phyloP scores from a whole-genome alignment of 2,329 filamentous ascomycete genomes.

The Fusarium stilboides region DNA sequence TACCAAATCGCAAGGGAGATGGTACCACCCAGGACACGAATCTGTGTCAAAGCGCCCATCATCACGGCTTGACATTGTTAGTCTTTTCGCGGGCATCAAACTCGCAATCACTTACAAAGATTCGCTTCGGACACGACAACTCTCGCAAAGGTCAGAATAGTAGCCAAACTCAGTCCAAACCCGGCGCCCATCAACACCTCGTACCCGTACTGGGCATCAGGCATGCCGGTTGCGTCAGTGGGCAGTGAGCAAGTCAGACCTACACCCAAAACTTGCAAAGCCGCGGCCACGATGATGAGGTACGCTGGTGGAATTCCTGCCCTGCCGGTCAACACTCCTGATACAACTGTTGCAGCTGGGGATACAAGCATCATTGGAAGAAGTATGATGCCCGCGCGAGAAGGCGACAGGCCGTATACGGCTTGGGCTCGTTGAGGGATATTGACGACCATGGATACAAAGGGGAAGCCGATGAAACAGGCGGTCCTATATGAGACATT shows the following conservation, averaged over 20 bases:
- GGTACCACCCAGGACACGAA: conserved; percentile 13
- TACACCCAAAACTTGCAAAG: conserved; percentile 1
- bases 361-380: conserved; percentile 16
- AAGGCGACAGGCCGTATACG: background rate
- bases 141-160: background rate
- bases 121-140: background rate
- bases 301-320: background rate
- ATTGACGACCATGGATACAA: conserved; percentile 19
- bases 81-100: rapidly evolving
- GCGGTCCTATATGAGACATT: background rate
- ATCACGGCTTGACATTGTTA: conserved; percentile 5
- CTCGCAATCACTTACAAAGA: background rate
- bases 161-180: conserved; percentile 1
- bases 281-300: background rate
- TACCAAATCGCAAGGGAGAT: conserved; percentile 15
- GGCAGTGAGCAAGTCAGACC: conserved; percentile 9
- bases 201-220: conserved; percentile 12
- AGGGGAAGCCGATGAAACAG: conserved; percentile 10
- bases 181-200: conserved; percentile 13
- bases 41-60: conserved; percentile 15
- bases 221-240: background rate
- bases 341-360: conserved; percentile 7
- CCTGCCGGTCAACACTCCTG: background rate
- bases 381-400: conserved; percentile 5
- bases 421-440: conserved; percentile 15